phyloP scores from a whole-genome alignment of 345 rosid species.

The Camelina sativa region DNA sequence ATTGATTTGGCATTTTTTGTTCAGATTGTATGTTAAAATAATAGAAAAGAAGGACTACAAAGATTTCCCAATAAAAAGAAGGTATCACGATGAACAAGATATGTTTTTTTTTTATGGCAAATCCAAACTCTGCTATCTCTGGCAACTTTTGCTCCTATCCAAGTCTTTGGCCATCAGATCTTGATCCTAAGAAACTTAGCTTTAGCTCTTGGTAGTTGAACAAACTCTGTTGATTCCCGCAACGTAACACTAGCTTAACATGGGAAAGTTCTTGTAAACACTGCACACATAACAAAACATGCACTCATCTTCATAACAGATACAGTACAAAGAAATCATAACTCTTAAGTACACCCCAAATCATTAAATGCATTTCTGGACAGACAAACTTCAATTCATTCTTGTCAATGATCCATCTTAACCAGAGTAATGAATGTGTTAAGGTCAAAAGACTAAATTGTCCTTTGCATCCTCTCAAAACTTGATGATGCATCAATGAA shows the following conservation, averaged over 20 bases:
- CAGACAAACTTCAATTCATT: neutral
- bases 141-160: slow-evolving; percentile 31
- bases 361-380: neutral
- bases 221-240: slow-evolving; percentile 39
- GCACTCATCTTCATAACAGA: slow-evolving; percentile 32
- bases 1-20: slow-evolving; percentile 26
- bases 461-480: neutral
- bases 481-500: slow-evolving; percentile 19
- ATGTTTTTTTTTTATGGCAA: slow-evolving; percentile 8
- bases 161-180: slow-evolving; percentile 33
- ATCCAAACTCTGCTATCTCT: slow-evolving; percentile 39
- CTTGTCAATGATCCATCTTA: neutral
- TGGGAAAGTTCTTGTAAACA: slow-evolving; percentile 42
- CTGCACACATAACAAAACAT: slow-evolving; percentile 27
- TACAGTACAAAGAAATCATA: slow-evolving; percentile 1
- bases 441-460: slow-evolving; percentile 9
- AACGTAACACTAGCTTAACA: slow-evolving; percentile 33
- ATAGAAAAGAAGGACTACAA: slow-evolving; percentile 33
- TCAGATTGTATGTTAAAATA: slow-evolving; percentile 21
- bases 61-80: slow-evolving; percentile 19
- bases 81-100: slow-evolving; percentile 33
- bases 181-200: slow-evolving; percentile 35
- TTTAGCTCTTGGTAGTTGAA: slow-evolving; percentile 32
- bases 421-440: neutral
- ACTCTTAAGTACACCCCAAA: neutral